Base-by-base conservation (phyloP, 1,284 basidiomycete genomes). In the Malassezia equina region DNA sequence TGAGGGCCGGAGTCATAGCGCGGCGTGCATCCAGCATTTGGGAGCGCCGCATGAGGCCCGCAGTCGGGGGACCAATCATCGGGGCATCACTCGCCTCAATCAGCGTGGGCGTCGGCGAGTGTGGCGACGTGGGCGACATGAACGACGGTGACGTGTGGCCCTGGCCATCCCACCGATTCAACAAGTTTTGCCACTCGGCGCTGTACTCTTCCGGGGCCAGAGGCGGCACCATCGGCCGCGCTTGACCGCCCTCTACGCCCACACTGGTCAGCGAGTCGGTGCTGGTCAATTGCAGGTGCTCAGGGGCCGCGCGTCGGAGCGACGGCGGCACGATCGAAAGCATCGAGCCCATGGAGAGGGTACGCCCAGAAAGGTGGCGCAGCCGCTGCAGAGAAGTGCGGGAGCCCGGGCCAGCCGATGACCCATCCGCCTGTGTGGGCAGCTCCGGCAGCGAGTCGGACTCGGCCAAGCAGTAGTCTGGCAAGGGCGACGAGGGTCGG, bases 141-240 rank as follows among this genome's bases (percentile, higher is more conserved):
- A 21, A 39, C 36, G 29, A 7, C 29, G 36, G 36, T 12, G 36
- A 39, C 36, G 7, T 21, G 19, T 2, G 17, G 9, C 19, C 9
- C 9, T 39, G 36, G 7, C 36, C 36, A 11, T 42, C 19, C 24
- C 27, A 33, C 6, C 21, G 32, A 27, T 36, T 39, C 41, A 55
- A 32, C 7, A 55, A 27, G 4, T 24, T 50, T 15, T 41, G 47
- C 40, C 46, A 55, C 27, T 55, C 53, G 11, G 17, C 24, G 34
- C 32, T 41, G 39, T 55, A 50, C 9, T 55, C 52, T 13, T 55
- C 53, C 33, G 47, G 45, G 8, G 36, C 19, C 11, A 28, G 32
- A 4, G 13, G 21, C 12, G 28, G 23, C 8, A 34, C 23, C 8
- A 33, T 31, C 15, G 43, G 36, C 19, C 36, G 36, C 4, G 46